These are phyloP conservation scores for Lathyrus aphaca DNA, from an alignment of 306 rosid genomes.

Conservation along the genomic window DNA sequence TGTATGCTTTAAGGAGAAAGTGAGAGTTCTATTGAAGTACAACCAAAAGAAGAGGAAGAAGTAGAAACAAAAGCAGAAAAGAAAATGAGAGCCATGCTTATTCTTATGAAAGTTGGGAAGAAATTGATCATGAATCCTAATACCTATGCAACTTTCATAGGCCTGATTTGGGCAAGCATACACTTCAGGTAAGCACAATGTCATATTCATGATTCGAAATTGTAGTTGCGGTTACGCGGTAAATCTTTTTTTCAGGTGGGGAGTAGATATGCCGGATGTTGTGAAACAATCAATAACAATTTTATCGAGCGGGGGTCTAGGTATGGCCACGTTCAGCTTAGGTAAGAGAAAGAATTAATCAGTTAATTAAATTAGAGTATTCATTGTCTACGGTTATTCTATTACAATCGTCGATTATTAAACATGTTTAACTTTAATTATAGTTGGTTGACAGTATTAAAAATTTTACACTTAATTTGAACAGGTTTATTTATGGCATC, in stretches of 20 bases:
- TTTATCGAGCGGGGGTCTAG: conserved; percentile 82
- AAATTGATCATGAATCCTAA: conserved; percentile 78
- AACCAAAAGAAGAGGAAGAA: conserved; percentile 64
- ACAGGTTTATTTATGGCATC: conserved; percentile 89
- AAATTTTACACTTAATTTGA: not conserved
- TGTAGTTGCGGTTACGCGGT: no score
- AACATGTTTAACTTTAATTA: no score
- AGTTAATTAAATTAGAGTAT: not conserved
- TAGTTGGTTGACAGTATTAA: not conserved
- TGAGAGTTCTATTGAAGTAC: conserved; percentile 58
- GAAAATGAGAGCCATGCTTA: conserved; percentile 51
- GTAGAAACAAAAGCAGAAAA: conserved; percentile 46
- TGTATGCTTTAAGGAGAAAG: conserved; percentile 52
- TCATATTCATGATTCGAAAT: not conserved
- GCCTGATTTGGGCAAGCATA: conserved; percentile 83
- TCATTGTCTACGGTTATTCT: not conserved
- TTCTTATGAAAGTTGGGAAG: conserved; percentile 76
- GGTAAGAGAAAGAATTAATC: conserved; percentile 52
- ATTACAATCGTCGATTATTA: not conserved
- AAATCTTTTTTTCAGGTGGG: conserved; percentile 64
- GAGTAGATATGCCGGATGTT: conserved; percentile 72
- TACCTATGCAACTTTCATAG: conserved; percentile 84
- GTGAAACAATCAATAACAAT: conserved; percentile 62
- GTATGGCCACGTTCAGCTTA: conserved; percentile 98
- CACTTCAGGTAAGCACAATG: conserved; percentile 61